Conservation (phyloP, 2,329 filamentous ascomycete genomes). For the Epichloe scottii region DNA sequence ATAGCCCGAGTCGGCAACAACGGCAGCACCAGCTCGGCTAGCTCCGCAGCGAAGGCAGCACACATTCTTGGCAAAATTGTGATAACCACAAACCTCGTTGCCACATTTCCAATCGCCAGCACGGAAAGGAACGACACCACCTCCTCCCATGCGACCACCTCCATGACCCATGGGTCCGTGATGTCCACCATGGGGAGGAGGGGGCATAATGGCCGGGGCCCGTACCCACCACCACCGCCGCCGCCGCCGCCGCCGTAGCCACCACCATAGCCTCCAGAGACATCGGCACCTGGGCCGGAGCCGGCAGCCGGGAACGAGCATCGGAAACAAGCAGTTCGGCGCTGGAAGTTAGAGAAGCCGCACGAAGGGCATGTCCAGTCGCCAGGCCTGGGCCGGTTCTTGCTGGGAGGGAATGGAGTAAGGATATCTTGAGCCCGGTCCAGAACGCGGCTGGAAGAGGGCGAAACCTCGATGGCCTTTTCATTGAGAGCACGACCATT, state of each 20-base stretch:
- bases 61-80: slow-evolving; percentile 99
- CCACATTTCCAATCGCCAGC: slow-evolving; percentile 99
- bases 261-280: slow-evolving; percentile 50
- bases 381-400: slow-evolving; percentile 91
- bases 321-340: slow-evolving; percentile 94
- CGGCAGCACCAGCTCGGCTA: slow-evolving; percentile 82
- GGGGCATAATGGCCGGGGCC: slow-evolving; percentile 72
- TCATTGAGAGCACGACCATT: slow-evolving; percentile 96
- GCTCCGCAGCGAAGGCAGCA: slow-evolving; percentile 94
- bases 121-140: slow-evolving; percentile 87
- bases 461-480: slow-evolving; percentile 97
- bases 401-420: slow-evolving; percentile 94
- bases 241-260: slow-evolving; percentile 41
- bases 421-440: slow-evolving; percentile 93
- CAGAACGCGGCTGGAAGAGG: slow-evolving; percentile 90
- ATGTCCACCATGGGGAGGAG: slow-evolving; percentile 61
- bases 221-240: slow-evolving; percentile 47
- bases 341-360: slow-evolving; percentile 98
- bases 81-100: slow-evolving; percentile 91
- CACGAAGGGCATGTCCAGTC: slow-evolving; percentile 99
- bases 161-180: slow-evolving; percentile 43
- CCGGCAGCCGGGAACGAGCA: slow-evolving; percentile 97
- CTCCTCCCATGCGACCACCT: slow-evolving; percentile 63
- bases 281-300: slow-evolving; percentile 55
- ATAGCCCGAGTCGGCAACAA: slow-evolving; percentile 88